Conservation (phyloP, 2,329 filamentous ascomycete genomes). For the Setomelanomma holmii region DNA sequence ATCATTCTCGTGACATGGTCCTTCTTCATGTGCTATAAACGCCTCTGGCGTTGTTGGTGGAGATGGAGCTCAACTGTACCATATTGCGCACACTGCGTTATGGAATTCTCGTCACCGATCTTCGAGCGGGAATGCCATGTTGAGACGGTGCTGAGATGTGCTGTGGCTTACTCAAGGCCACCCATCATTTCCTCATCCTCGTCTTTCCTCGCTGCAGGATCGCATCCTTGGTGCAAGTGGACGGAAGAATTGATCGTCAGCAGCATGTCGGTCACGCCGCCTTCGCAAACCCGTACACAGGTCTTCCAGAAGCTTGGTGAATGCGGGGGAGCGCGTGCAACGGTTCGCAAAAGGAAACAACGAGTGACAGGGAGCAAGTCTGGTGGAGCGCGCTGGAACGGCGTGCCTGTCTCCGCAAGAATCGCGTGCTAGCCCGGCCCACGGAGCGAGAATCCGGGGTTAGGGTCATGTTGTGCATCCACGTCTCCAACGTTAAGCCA, state of each 20-base stretch:
- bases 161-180: not conserved
- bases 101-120: not conserved
- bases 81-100: not conserved
- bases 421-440: not conserved
- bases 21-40: conserved; percentile 1
- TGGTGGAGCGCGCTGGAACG: not conserved
- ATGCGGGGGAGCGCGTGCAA: not conserved
- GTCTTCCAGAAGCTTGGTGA: not conserved
- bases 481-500: not conserved
- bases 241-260: not conserved
- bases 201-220: too few relatives aligned
- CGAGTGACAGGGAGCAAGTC: not conserved
- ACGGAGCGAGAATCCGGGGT: not conserved
- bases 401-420: conserved; percentile 2
- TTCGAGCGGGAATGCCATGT: not conserved
- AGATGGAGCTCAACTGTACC: not conserved
- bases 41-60: not conserved
- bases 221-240: not conserved
- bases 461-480: not conserved
- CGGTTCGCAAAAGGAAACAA: not conserved
- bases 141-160: not conserved
- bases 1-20: not conserved
- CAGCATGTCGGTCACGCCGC: not conserved
- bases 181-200: not conserved
- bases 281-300: not conserved